Evolutionary conservation across 768 basidiomycete species (phyloP).

Genomic region (Hirschioporus abietinus): DNA sequence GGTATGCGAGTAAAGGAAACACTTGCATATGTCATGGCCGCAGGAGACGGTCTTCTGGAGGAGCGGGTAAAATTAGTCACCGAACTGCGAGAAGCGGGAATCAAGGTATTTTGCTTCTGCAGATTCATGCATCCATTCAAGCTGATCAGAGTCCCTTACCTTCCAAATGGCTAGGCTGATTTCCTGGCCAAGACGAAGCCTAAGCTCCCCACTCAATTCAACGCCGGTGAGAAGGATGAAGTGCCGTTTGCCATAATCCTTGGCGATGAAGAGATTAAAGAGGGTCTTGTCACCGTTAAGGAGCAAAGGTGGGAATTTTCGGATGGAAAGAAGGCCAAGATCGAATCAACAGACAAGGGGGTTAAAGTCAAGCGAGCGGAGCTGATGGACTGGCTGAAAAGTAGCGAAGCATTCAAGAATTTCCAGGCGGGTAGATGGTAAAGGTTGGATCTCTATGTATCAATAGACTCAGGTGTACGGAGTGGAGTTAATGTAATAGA

Average conservation of each 20-base stretch:
- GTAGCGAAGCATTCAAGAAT: not conserved
- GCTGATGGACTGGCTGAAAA: constrained; percentile 59
- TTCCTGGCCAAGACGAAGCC: constrained; percentile 92
- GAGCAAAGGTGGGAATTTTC: constrained; percentile 81
- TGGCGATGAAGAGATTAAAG: constrained; percentile 80
- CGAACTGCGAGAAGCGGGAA: constrained; percentile 78
- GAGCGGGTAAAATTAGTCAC: constrained; percentile 79
- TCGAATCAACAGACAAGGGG: constrained; percentile 58
- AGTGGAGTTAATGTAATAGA: not conserved
- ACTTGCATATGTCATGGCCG: constrained; percentile 89
- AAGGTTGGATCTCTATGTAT: not conserved
- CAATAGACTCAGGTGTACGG: not conserved
- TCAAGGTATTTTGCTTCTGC: constrained; percentile 54
- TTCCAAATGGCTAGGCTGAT: constrained; percentile 54
- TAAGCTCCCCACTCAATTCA: constrained; percentile 82
- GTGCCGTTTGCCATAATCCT: constrained; percentile 91
- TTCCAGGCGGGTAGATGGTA: not conserved
- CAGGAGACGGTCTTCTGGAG: constrained; percentile 82
- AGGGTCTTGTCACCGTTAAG: constrained; percentile 85
- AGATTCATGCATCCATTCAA: not conserved
- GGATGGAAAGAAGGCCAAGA: constrained; percentile 63
- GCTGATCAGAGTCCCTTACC: constrained; percentile 7
- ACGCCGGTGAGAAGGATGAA: constrained; percentile 84
- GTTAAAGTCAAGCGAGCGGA: constrained; percentile 56
- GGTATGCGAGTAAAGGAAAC: constrained; percentile 85